Percentiles rank a stretch among this genome's conserved stretches.
phyloP scores from a whole-genome alignment of 352 stramenopile genomes.

The Globisporangium emineosum region DNA sequence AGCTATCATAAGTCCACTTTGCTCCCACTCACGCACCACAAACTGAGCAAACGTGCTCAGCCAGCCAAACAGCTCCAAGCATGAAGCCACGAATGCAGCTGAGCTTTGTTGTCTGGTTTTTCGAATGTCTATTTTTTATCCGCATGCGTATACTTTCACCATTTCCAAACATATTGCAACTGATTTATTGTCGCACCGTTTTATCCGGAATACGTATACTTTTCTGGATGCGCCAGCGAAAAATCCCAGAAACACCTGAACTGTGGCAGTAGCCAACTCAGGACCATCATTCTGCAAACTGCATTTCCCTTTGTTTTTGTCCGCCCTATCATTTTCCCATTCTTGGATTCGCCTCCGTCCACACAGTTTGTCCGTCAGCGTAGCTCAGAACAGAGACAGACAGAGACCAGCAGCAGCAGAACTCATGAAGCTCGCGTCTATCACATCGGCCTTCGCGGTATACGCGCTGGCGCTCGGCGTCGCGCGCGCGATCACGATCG shows the following conservation, averaged over 20 bases:
- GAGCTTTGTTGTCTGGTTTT: neutral
- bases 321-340: neutral
- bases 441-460: neutral
- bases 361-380: neutral
- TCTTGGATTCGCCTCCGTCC: constrained; percentile 8
- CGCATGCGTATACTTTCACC: neutral
- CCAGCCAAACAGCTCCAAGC: neutral
- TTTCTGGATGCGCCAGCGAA: neutral
- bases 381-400: neutral
- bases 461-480: constrained; percentile 5
- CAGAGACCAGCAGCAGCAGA: neutral
- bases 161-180: neutral
- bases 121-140: too few relatives aligned
- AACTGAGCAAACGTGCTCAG: neutral
- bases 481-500: constrained; percentile 19
- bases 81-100: neutral
- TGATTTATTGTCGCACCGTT: neutral
- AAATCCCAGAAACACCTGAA: neutral
- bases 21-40: neutral
- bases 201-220: neutral
- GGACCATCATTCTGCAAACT: neutral
- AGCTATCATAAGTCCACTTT: too few relatives aligned
- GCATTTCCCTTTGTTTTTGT: neutral
- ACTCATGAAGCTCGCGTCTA: constrained; percentile 4
- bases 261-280: neutral